Evolutionary conservation across 352 stramenopile genomes (phyloP).

Genomic region (Phytophthora meadii): DNA sequence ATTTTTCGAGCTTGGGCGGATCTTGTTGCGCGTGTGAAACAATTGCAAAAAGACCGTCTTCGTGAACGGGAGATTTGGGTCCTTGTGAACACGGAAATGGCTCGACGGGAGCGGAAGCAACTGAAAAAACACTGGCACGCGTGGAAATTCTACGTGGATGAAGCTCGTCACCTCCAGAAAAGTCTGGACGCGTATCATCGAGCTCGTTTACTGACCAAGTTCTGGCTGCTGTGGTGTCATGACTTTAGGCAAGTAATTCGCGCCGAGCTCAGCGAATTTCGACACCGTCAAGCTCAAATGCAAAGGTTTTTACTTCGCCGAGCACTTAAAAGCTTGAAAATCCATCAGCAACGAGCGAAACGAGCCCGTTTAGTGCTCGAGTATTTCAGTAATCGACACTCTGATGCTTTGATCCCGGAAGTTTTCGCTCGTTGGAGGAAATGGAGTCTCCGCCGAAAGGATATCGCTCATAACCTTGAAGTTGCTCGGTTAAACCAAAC

Average conservation of each 20-base stretch:
- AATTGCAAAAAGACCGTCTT: slow-evolving; percentile 51
- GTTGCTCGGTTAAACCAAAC: slow-evolving; percentile 7
- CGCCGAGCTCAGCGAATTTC: slow-evolving; percentile 1
- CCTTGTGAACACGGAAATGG: slow-evolving; percentile 63
- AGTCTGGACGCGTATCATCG: slow-evolving; percentile 58
- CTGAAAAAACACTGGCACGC: slow-evolving; percentile 54
- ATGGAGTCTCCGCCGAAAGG: slow-evolving; percentile 18
- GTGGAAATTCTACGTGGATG: slow-evolving; percentile 48
- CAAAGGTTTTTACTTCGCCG: slow-evolving; percentile 23
- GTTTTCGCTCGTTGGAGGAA: slow-evolving; percentile 29
- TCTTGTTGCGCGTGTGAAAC: slow-evolving; percentile 49
- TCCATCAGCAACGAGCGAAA: slow-evolving; percentile 26
- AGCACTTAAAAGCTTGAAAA: slow-evolving; percentile 10
- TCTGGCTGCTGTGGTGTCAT: slow-evolving; percentile 66
- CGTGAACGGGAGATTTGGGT: slow-evolving; percentile 66
- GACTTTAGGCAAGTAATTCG: slow-evolving; percentile 40
- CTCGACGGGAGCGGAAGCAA: slow-evolving; percentile 45
- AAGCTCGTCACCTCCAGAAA: slow-evolving; percentile 47
- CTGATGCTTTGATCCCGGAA: slow-evolving; percentile 32
- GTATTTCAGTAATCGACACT: slow-evolving; percentile 45
- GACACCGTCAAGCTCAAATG: slow-evolving; percentile 12
- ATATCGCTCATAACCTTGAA: slow-evolving; percentile 6
- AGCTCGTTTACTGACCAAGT: slow-evolving; percentile 64
- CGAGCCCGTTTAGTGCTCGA: slow-evolving; percentile 42
- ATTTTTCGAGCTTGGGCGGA: slow-evolving; percentile 51